Percentiles rank a stretch among this genome's conserved stretches.
These are phyloP conservation scores for Yamadazyma nakazawae DNA, from an alignment of 805 yeast species.

Conservation along the genomic window DNA sequence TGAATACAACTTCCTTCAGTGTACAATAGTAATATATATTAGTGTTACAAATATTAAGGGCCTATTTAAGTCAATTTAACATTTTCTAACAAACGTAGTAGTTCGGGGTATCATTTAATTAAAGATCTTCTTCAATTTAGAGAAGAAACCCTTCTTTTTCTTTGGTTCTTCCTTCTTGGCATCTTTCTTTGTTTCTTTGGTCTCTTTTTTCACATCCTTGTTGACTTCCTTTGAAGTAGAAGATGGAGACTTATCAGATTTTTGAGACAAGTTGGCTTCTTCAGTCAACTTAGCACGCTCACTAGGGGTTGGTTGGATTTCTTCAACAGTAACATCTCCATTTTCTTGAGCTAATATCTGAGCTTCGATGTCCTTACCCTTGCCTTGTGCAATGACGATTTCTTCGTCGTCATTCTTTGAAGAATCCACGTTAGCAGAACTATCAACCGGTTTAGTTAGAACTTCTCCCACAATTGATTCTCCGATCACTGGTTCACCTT, in stretches of 20 bases:
- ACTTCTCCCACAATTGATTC: not conserved
- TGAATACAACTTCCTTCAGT: not conserved
- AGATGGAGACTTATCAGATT: conserved; percentile 10
- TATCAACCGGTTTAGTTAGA: not conserved
- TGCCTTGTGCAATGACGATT: conserved; percentile 40
- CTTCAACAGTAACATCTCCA: conserved; percentile 38
- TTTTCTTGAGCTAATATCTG: conserved; percentile 34
- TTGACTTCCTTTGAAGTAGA: conserved; percentile 9
- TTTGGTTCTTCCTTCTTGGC: conserved; percentile 27
- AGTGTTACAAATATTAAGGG: conserved; percentile 10
- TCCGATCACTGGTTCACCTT: not conserved
- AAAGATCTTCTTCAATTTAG: conserved; percentile 36
- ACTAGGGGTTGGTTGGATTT: conserved; percentile 39
- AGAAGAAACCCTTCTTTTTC: conserved; percentile 40
- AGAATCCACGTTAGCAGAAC: not conserved
- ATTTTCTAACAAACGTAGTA: not conserved
- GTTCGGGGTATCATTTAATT: conserved; percentile 3
- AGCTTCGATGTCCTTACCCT: conserved; percentile 28
- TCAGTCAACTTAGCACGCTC: conserved; percentile 35
- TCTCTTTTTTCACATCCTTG: conserved; percentile 14
- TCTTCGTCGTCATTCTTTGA: conserved; percentile 26
- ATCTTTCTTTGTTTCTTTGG: conserved; percentile 14
- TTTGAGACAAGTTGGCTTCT: conserved; percentile 24
- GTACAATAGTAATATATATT: conserved; percentile 16
- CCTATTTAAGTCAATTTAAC: conserved; percentile 5